Conservation (phyloP, 495 filamentous ascomycete genomes). For the Trichoderma erinaceum region DNA sequence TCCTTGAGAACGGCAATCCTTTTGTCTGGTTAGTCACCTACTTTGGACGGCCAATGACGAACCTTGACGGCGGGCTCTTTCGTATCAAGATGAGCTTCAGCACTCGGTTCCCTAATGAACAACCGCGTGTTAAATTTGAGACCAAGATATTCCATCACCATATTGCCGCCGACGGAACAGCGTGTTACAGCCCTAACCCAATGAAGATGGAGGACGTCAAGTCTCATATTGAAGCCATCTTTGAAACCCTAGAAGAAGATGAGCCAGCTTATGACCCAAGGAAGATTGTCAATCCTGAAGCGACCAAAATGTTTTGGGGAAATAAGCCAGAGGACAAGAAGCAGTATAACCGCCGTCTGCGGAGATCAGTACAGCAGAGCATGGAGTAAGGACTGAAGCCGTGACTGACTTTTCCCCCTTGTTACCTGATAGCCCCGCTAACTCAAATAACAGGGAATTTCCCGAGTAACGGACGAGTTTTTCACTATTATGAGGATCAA, state of each 20-base stretch:
- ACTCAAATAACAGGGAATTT: conserved; percentile 7
- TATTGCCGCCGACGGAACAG: conserved; percentile 68
- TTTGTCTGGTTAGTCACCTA: conserved; percentile 66
- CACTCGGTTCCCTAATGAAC: conserved; percentile 84
- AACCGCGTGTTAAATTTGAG: conserved; percentile 76
- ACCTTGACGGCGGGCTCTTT: conserved; percentile 88
- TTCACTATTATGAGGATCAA: background rate
- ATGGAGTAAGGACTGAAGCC: conserved; percentile 38
- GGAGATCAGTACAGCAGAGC: conserved; percentile 52
- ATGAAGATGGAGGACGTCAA: conserved; percentile 68
- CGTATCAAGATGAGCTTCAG: conserved; percentile 74
- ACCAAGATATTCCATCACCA: conserved; percentile 83
- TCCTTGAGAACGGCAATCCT: conserved; percentile 65
- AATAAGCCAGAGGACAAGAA: conserved; percentile 62
- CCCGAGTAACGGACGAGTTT: background rate
- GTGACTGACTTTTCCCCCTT: background rate
- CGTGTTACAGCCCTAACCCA: conserved; percentile 69
- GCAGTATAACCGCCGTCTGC: conserved; percentile 73
- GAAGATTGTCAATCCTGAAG: conserved; percentile 81
- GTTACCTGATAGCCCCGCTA: background rate
- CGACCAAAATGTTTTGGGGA: conserved; percentile 84
- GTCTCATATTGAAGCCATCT: conserved; percentile 79
- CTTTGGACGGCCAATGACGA: conserved; percentile 89
- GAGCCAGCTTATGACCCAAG: conserved; percentile 83
- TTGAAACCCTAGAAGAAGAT: conserved; percentile 79